phyloP scores from a whole-genome alignment of 129 eudicot genomes.

The Artemisia argyi region DNA sequence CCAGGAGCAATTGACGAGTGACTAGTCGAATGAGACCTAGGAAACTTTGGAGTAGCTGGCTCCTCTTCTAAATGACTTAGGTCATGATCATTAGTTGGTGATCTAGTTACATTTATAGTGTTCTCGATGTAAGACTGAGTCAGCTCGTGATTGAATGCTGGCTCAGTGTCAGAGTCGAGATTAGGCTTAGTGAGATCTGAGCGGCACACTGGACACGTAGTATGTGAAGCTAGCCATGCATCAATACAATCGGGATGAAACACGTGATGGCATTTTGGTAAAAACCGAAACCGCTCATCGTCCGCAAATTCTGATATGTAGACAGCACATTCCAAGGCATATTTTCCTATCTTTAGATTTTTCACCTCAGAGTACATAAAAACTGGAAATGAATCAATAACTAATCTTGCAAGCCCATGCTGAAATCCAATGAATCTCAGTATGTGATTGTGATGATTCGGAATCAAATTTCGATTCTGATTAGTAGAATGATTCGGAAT shows the following conservation, averaged over 20 bases:
- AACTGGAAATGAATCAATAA: slow-evolving; percentile 39
- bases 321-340: slow-evolving; percentile 51
- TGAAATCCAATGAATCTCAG: slow-evolving; percentile 13
- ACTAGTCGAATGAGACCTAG: slow-evolving; percentile 57
- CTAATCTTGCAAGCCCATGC: slow-evolving; percentile 37
- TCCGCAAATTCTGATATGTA: slow-evolving; percentile 51
- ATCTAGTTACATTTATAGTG: background rate
- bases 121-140: background rate
- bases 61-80: background rate
- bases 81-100: background rate
- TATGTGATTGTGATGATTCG: background rate
- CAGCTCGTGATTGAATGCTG: slow-evolving; percentile 1
- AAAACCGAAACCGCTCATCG: slow-evolving; percentile 31
- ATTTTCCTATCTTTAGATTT: slow-evolving; percentile 33
- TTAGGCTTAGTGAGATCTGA: slow-evolving; percentile 25
- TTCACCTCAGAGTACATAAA: slow-evolving; percentile 50
- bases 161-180: background rate
- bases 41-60: slow-evolving; percentile 3
- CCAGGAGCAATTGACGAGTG: slow-evolving; percentile 40
- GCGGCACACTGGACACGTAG: slow-evolving; percentile 70
- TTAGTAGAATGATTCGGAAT: background rate
- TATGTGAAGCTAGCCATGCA: slow-evolving; percentile 55
- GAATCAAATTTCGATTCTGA: background rate
- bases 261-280: slow-evolving; percentile 56
- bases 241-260: slow-evolving; percentile 59